Percentiles rank a stretch among this genome's conserved stretches.
Conservation (phyloP, 371 early-diverging fungal species). For the Saksenaea vasiformis region DNA sequence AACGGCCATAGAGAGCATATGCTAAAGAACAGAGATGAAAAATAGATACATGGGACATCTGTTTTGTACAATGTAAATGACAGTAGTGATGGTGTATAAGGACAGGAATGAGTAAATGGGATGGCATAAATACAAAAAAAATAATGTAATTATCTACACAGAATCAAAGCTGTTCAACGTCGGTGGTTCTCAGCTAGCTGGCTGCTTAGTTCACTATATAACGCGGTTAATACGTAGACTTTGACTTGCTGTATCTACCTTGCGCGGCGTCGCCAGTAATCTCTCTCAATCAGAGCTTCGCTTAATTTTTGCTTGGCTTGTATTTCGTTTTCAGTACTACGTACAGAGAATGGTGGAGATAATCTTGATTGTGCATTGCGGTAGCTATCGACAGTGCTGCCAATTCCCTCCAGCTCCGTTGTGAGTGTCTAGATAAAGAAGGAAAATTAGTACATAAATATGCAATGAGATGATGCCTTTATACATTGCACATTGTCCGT, state of each 20-base stretch:
- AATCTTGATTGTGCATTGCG: conserved; percentile 1
- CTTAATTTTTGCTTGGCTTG: conserved; percentile 16
- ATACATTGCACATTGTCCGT: background rate
- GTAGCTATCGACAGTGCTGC: conserved; percentile 9
- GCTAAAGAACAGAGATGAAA: background rate
- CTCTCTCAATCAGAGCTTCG: conserved; percentile 18
- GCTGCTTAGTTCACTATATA: conserved; percentile 18
- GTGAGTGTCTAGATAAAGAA: conserved; percentile 17
- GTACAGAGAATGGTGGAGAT: background rate
- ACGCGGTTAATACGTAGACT: background rate
- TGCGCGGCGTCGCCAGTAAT: conserved; percentile 25
- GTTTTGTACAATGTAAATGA: background rate
- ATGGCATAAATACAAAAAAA: background rate
- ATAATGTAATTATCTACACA: background rate
- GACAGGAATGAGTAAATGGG: background rate
- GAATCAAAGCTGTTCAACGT: background rate
- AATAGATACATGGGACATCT: background rate
- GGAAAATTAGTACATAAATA: background rate
- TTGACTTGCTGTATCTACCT: conserved; percentile 8
- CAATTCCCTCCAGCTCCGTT: conserved; percentile 26
- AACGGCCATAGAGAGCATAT: background rate
- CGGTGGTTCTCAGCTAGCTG: conserved; percentile 13
- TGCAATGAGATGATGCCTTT: background rate
- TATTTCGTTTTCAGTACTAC: conserved; percentile 5
- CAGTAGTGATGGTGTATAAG: background rate